Evolutionary conservation across 2,329 filamentous ascomycete genomes (phyloP), one percentile per base, ranked within the genome.

Genomic region (Clarireedia monteithiana): DNA sequence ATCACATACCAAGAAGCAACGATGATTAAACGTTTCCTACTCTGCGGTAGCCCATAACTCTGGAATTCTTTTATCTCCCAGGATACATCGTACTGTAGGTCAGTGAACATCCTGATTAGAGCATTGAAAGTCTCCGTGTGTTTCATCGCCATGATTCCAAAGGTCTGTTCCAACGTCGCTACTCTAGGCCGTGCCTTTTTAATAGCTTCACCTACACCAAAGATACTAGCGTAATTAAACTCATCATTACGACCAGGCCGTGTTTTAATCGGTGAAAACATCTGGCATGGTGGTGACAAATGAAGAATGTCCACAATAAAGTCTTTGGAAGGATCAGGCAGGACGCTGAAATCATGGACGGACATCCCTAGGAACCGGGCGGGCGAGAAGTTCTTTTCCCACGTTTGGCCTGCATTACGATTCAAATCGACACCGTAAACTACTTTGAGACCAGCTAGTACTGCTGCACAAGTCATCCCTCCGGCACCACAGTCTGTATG

Each of bases 111-210:
- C 26, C 77, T 72, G 2, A 94, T 72, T 0, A 91, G 69, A 0
- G 75, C 71, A 40, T 78, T 74, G 48, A 91, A 84, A 52, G 79
- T 83, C 0, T 73, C 69, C 10, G 72, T 68, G 54, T 85, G 82
- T 0, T 74, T 69, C 0, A 77, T 70, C 23, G 76, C 73, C 0
- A 80, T 68, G 1, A 95, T 77, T 0, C 88, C 89, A 52, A 82
- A 84, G 0, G 89, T 91, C 65, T 95, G 86, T 63, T 95, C 90
- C 0, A 95, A 72, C 0, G 89, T 95, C 1, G 89, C 79, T 0
- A 94, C 66, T 0, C 89, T 77, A 0, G 90, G 89, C 0, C 76
- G 78, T 0, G 78, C 68, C 38, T 78, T 77, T 5, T 77, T 70
- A 0, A 92, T 71, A 0, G 91, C 68, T 3, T 77, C 69, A 1